Evolutionary conservation across 2,329 filamentous ascomycete species (phyloP), one percentile per base, ranked within the genome.

Genomic region (Blumeria hordei): DNA sequence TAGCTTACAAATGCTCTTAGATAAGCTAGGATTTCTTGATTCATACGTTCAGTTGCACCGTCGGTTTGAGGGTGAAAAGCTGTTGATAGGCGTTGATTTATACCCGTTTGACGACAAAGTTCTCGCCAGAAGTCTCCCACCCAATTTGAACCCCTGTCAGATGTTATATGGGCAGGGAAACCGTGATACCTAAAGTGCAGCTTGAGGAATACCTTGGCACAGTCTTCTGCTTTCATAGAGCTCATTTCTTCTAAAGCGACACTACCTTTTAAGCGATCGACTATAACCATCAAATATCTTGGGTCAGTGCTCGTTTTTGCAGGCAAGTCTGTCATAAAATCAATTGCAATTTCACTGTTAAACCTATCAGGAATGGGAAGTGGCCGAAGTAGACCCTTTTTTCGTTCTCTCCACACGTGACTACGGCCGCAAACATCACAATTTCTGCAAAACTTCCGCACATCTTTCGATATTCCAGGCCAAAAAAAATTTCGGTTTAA

Each of bases 251-350:
- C 21, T 41, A 41, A 16, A 6, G 11, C 43, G 11, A 52, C 33
- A 37, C 49, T 52, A 3, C 49, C 33, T 52, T 35, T 36, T 52
- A 37, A 21, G 12, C 33, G 6, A 18, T 37, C 28, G 18, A 52
- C 49, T 28, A 52, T 16, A 6, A 52, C 44, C 44, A 49, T 49
- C 21, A 49, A 12, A 49, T 49, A 49, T 28, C 21, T 28, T 12
- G 44, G 44, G 11, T 52, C 34, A 10, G 35, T 52, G 35, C 9
- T n/a, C n/a, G 28, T n/a, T 11, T 37, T 52, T n/a, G 49, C 8
- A 35, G 49, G 49, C 4, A 52, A 52, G 3, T 52, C 49, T 10
- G 33, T 52, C 49, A 52, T 52, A 52, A 52, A 52, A n/a, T 52
- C 28, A 18, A 52, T 52, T 9, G 32, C 6, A 35, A 52, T 10